A percentile compares a stretch with the other conserved stretches of the same genome.
Conservation (phyloP, 352 stramenopile genomes). For the Salisapilia sapeloensis region DNA sequence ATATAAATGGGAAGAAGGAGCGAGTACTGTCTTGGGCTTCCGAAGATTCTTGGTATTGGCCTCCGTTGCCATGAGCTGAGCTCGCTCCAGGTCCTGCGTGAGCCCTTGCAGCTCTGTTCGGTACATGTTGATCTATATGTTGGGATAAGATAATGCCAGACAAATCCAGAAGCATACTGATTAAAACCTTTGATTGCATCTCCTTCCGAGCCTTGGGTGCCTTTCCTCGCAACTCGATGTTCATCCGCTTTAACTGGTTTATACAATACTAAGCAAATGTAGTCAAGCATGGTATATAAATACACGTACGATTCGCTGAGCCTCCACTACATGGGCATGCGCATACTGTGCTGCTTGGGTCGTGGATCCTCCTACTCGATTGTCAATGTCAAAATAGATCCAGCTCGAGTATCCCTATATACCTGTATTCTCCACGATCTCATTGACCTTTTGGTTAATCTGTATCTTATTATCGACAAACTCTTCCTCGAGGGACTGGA, state of each 20-base stretch:
- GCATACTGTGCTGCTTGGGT: slow-evolving; percentile 27
- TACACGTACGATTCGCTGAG: slow-evolving; percentile 40
- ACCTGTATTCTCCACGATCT: slow-evolving; percentile 35
- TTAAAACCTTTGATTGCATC: slow-evolving; percentile 63
- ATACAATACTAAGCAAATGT: neutral
- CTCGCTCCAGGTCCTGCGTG: slow-evolving; percentile 44
- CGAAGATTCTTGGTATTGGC: slow-evolving; percentile 10
- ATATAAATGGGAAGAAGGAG: neutral
- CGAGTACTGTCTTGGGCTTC: neutral
- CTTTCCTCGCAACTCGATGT: slow-evolving; percentile 48
- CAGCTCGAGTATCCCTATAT: neutral
- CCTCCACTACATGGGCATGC: slow-evolving; percentile 46
- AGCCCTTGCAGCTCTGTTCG: slow-evolving; percentile 51
- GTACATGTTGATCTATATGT: slow-evolving; percentile 42
- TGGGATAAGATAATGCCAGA: neutral
- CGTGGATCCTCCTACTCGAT: slow-evolving; percentile 7
- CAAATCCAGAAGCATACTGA: too few relatives aligned
- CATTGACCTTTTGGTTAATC: slow-evolving; percentile 64
- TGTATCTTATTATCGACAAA: slow-evolving; percentile 70
- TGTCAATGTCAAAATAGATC: neutral
- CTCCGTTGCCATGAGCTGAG: slow-evolving; percentile 46
- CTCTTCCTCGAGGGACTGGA: slow-evolving; percentile 56
- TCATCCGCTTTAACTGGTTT: slow-evolving; percentile 62
- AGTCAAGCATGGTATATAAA: neutral
- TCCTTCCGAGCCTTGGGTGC: slow-evolving; percentile 33